phyloP scores from a whole-genome alignment of 176 grass and related monocot species.

The Hyparrhenia diplandra region DNA sequence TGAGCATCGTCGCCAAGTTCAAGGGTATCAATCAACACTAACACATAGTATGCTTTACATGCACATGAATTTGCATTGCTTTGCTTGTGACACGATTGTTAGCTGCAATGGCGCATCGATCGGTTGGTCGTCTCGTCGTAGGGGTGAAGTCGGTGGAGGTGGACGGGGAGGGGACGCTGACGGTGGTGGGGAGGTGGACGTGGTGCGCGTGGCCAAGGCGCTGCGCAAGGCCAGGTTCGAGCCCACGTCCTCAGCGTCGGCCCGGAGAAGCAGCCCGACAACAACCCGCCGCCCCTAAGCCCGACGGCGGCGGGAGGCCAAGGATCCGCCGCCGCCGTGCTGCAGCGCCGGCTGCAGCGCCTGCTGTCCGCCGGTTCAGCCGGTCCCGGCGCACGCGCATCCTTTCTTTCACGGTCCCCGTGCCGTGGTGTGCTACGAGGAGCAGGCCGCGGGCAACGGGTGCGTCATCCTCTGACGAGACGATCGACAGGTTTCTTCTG shows the following conservation, averaged over 20 bases:
- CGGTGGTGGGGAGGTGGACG: conserved; percentile 55
- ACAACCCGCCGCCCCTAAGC: not conserved
- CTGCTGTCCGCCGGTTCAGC: not conserved
- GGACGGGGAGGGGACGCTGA: conserved; percentile 54
- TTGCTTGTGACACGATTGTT: not conserved
- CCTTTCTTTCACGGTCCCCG: not conserved
- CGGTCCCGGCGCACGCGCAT: not conserved
- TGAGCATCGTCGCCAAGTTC: conserved; percentile 33
- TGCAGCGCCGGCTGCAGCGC: conserved; percentile 4
- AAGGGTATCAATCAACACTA: conserved; percentile 22
- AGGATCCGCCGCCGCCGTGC: not conserved
- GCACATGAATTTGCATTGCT: not conserved
- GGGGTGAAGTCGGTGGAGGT: conserved; percentile 61
- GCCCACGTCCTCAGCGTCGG: conserved; percentile 47
- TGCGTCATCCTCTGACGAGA: conserved; percentile 27
- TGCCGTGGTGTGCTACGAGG: conserved; percentile 23
- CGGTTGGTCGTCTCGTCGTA: not conserved
- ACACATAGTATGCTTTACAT: not conserved
- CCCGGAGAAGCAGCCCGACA: conserved; percentile 41
- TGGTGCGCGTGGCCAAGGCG: conserved; percentile 26
- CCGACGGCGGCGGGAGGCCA: not conserved
- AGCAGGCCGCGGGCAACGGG: not conserved
- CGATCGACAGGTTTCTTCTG: not conserved
- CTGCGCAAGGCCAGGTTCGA: conserved; percentile 45
- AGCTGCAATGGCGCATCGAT: not conserved